Evolutionary conservation across 192 early-diverging fungal genomes (phyloP).

Genomic region (Pecoramyces ruminantium): DNA sequence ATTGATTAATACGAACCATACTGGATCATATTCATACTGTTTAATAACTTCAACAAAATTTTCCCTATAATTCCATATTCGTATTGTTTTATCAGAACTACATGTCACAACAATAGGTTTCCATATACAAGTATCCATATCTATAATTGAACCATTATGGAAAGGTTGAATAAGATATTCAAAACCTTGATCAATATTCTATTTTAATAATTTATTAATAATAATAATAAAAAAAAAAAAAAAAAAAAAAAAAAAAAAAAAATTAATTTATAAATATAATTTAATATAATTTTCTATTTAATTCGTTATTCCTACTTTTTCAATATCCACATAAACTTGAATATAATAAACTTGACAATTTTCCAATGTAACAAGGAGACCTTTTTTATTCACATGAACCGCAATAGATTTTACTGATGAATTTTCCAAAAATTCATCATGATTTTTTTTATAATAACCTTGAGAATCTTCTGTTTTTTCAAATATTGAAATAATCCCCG

Average conservation of each 20-base stretch:
- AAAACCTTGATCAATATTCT: conserved; percentile 1
- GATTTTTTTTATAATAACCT: background rate
- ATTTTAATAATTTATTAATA: no score
- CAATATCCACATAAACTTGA: background rate
- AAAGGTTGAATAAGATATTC: conserved; percentile 23
- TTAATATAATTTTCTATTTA: no score
- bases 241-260: no score
- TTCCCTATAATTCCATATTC: conserved; percentile 48
- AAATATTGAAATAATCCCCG: background rate
- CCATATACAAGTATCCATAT: conserved; percentile 29
- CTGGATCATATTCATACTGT: conserved; percentile 25
- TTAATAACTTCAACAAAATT: conserved; percentile 31
- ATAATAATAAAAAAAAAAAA: no score
- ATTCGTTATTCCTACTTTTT: background rate
- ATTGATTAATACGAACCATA: conserved; percentile 12
- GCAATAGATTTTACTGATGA: background rate
- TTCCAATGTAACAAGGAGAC: background rate
- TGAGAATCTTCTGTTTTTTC: background rate
- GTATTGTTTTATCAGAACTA: conserved; percentile 26
- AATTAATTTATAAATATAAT: no score
- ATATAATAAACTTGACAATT: background rate
- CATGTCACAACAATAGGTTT: conserved; percentile 41
- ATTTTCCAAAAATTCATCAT: background rate
- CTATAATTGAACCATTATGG: conserved; percentile 23
- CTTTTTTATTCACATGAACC: background rate